phyloP scores from a whole-genome alignment of 2,329 filamentous ascomycete species.

The Trichocomaceae sp. region DNA sequence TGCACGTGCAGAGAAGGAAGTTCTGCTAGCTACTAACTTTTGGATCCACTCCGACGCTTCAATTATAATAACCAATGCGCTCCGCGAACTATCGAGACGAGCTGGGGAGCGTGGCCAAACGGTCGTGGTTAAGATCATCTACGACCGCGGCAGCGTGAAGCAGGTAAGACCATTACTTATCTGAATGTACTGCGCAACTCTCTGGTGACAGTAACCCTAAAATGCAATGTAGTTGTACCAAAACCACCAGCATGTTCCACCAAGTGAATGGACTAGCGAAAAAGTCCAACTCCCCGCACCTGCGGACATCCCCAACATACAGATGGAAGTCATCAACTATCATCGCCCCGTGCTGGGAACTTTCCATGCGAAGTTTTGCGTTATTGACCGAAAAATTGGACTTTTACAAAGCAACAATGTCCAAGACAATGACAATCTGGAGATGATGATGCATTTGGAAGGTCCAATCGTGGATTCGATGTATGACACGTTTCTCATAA shows the following conservation, averaged over 20 bases:
- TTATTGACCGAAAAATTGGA: conserved; percentile 66
- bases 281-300: conserved; percentile 56
- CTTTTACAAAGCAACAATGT: conserved; percentile 74
- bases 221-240: conserved; percentile 42
- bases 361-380: conserved; percentile 70
- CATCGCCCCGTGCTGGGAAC: conserved; percentile 66
- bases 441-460: conserved; percentile 73
- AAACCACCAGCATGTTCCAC: conserved; percentile 56
- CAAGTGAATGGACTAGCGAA: conserved; percentile 52
- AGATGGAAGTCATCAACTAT: conserved; percentile 66
- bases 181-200: background rate
- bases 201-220: background rate
- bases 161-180: conserved; percentile 39
- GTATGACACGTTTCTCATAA: conserved; percentile 67
- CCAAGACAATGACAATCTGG: conserved; percentile 67
- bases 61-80: conserved; percentile 59
- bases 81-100: conserved; percentile 62
- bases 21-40: conserved; percentile 68
- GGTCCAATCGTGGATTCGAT: conserved; percentile 69
- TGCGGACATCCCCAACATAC: conserved; percentile 62
- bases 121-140: conserved; percentile 66
- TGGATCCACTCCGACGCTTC: conserved; percentile 67
- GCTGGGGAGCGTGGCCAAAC: conserved; percentile 52
- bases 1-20: conserved; percentile 62
- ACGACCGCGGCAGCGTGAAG: conserved; percentile 61